Conservation (phyloP, 2,329 filamentous ascomycete species). For the Huntiella omanensis region DNA sequence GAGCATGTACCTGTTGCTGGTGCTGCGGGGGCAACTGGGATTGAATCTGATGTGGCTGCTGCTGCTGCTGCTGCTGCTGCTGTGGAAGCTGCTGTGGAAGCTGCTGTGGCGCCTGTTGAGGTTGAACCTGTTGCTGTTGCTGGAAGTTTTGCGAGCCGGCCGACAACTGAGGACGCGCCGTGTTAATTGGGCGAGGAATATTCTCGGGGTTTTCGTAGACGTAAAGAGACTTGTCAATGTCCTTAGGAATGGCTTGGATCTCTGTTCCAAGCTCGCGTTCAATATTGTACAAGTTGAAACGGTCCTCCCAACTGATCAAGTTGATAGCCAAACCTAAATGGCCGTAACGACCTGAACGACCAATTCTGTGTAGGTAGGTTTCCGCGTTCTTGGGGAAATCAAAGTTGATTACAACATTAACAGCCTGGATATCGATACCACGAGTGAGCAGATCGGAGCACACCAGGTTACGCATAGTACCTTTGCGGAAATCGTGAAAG, state of each 20-base stretch:
- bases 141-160: constrained; percentile 11
- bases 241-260: constrained; percentile 85
- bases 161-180: constrained; percentile 15
- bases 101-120: constrained; percentile 15
- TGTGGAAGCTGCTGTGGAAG: constrained; percentile 15
- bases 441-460: constrained; percentile 94
- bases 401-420: constrained; percentile 99
- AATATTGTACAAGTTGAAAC: constrained; percentile 97
- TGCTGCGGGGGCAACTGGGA: neutral
- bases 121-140: neutral
- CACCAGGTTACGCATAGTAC: constrained; percentile 91
- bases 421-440: constrained; percentile 97
- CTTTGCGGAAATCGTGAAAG: constrained; percentile 97
- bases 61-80: constrained; percentile 13
- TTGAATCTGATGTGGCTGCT: neutral
- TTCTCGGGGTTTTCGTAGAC: constrained; percentile 93
- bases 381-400: constrained; percentile 99
- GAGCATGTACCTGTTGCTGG: neutral
- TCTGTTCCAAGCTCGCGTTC: constrained; percentile 94
- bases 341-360: constrained; percentile 89
- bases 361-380: constrained; percentile 95
- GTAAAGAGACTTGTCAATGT: constrained; percentile 94
- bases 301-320: constrained; percentile 97
- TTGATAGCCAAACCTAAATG: constrained; percentile 97
- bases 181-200: constrained; percentile 64